A percentile compares a stretch with the other conserved stretches of the same genome.
phyloP scores from a whole-genome alignment of 1,284 basidiomycete species.

The Pseudozyma flocculosa region DNA sequence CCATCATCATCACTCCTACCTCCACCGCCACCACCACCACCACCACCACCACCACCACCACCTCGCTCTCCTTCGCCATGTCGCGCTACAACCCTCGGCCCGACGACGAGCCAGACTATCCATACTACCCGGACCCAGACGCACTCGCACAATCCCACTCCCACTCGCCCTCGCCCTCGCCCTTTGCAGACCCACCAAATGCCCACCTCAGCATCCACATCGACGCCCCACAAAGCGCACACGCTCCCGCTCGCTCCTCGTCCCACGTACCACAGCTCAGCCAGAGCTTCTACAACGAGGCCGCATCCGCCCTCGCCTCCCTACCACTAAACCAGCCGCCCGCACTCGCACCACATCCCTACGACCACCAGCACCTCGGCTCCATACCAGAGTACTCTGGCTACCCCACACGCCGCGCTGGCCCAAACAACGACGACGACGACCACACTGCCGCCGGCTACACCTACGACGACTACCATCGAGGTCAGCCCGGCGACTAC shows the following conservation, averaged over 20 bases:
- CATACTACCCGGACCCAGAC: constrained; percentile 34
- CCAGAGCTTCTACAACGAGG: constrained; percentile 49
- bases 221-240: too few relatives aligned
- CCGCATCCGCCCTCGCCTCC: constrained; percentile 32
- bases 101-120: constrained; percentile 9
- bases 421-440: constrained; percentile 1
- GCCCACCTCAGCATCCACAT: too few relatives aligned
- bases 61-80: not conserved
- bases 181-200: constrained; percentile 25
- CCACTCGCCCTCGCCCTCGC: too few relatives aligned
- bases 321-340: not conserved
- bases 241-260: too few relatives aligned
- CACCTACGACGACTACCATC: constrained; percentile 18
- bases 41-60: not conserved
- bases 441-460: constrained; percentile 10
- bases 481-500: constrained; percentile 16
- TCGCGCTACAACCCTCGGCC: not conserved
- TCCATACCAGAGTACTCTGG: constrained; percentile 2
- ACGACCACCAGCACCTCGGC: not conserved
- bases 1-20: not conserved
- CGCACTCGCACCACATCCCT: not conserved
- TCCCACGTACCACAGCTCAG: constrained; percentile 35
- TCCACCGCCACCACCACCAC: not conserved
- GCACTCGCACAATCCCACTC: constrained; percentile 15
- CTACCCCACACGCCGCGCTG: constrained; percentile 6